A percentile compares a stretch with the other conserved stretches of the same genome.
phyloP scores from a whole-genome alignment of 768 basidiomycete species.

The Clitopilus hobsonii region DNA sequence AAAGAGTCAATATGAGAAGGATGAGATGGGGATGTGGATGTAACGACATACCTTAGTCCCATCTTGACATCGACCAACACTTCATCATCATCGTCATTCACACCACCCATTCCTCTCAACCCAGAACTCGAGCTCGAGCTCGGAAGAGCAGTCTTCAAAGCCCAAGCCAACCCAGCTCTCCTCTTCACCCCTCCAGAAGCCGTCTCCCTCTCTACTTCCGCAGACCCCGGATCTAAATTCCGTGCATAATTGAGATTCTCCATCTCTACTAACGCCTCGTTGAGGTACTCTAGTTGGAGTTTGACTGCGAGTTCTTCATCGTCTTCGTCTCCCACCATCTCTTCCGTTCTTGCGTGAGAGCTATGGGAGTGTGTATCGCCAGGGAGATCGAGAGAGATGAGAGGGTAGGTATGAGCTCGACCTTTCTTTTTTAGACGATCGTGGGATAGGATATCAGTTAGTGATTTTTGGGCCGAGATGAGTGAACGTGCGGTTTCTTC shows the following conservation, averaged over 20 bases:
- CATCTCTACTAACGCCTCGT: slow-evolving; percentile 21
- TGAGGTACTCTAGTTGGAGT: slow-evolving; percentile 32
- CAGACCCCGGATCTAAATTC: slow-evolving; percentile 34
- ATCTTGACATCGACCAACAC: neutral
- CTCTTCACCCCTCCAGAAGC: slow-evolving; percentile 24
- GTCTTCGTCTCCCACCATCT: slow-evolving; percentile 20
- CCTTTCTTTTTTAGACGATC: slow-evolving; percentile 30
- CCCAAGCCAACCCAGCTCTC: slow-evolving; percentile 32
- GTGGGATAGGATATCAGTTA: neutral
- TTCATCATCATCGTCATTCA: neutral
- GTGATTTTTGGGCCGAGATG: neutral
- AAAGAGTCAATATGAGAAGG: neutral
- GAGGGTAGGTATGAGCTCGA: too few relatives aligned
- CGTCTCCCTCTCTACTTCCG: neutral
- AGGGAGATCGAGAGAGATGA: too few relatives aligned
- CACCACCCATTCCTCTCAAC: too few relatives aligned
- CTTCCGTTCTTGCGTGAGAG: slow-evolving; percentile 16
- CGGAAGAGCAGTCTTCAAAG: slow-evolving; percentile 4
- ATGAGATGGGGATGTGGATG: neutral
- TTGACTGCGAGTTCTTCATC: slow-evolving; percentile 45
- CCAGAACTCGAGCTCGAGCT: neutral
- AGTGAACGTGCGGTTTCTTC: neutral
- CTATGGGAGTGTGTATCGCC: too few relatives aligned
- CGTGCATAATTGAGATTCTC: slow-evolving; percentile 34
- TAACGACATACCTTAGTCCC: neutral